These are phyloP conservation scores for Allium sativum DNA, from an alignment of 106 monocot genomes.

Conservation along the genomic window DNA sequence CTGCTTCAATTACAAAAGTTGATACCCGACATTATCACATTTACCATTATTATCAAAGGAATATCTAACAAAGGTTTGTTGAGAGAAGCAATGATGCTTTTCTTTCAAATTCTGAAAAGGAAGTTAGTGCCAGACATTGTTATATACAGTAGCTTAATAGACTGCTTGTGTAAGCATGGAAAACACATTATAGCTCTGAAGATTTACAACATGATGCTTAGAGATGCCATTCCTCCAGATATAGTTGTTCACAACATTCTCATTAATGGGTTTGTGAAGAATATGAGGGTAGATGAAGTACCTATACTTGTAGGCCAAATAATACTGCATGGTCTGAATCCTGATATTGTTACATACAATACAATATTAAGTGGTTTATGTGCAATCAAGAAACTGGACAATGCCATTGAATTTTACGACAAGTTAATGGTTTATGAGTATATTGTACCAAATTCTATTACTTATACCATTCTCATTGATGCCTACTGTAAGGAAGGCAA, in stretches of 20 bases:
- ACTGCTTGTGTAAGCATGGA: slow-evolving; percentile 31
- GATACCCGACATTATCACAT: slow-evolving; percentile 34
- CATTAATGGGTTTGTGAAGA: slow-evolving; percentile 28
- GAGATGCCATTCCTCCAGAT: slow-evolving; percentile 25
- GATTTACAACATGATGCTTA: slow-evolving; percentile 33
- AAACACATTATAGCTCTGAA: slow-evolving; percentile 16
- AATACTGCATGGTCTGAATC: slow-evolving; percentile 12
- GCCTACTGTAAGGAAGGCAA: slow-evolving; percentile 42
- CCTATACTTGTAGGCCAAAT: slow-evolving; percentile 13
- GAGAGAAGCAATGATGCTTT: slow-evolving; percentile 23
- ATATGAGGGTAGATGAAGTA: slow-evolving; percentile 15
- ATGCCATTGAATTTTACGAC: slow-evolving; percentile 27
- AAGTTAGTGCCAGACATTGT: slow-evolving; percentile 25
- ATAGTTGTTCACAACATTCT: slow-evolving; percentile 39
- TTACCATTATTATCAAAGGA: slow-evolving; percentile 34
- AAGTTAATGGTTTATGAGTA: slow-evolving; percentile 11
- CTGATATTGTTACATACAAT: slow-evolving; percentile 40
- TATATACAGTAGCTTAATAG: slow-evolving; percentile 28
- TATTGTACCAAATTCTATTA: slow-evolving; percentile 33
- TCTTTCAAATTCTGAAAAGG: slow-evolving; percentile 41
- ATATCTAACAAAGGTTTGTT: slow-evolving; percentile 21
- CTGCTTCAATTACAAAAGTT: slow-evolving; percentile 9
- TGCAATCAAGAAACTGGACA: slow-evolving; percentile 11
- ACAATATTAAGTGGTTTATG: slow-evolving; percentile 36
- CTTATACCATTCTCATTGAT: slow-evolving; percentile 42